Conservation (phyloP, 768 basidiomycete genomes). For the Leccinellum albellum region DNA sequence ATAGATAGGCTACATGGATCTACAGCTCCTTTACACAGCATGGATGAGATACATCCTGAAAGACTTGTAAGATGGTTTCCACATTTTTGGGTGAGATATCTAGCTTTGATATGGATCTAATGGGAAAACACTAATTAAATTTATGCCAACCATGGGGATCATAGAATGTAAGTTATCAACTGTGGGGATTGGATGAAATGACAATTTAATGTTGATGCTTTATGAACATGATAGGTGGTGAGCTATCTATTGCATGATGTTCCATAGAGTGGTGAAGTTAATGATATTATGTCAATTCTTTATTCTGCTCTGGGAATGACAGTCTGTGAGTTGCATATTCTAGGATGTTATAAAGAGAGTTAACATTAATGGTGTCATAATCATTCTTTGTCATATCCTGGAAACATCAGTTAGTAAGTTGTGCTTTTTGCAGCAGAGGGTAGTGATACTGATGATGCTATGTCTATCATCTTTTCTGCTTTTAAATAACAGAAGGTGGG, state of each 20-base stretch:
- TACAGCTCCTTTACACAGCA: background rate
- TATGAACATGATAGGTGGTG: background rate
- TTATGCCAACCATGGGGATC: background rate
- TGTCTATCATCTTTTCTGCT: too few species aligned
- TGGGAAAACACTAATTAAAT: background rate
- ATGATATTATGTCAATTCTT: background rate
- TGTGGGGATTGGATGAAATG: background rate
- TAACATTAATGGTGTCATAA: background rate
- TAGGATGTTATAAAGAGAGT: background rate
- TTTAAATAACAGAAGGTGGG: too few species aligned
- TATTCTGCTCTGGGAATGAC: background rate
- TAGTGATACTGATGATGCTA: background rate
- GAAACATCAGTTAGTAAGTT: background rate
- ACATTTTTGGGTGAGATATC: background rate
- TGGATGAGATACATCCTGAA: background rate
- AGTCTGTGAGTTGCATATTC: background rate
- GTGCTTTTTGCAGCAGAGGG: background rate
- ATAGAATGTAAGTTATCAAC: background rate
- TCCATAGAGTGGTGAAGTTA: background rate
- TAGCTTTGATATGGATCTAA: background rate
- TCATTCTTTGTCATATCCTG: background rate
- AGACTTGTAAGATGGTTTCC: background rate
- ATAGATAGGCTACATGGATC: background rate
- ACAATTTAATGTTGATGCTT: background rate
- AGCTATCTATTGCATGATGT: background rate